phyloP scores from a whole-genome alignment of 1,139 yeast genomes.

The Chernovozyma sophiae-reginae region DNA sequence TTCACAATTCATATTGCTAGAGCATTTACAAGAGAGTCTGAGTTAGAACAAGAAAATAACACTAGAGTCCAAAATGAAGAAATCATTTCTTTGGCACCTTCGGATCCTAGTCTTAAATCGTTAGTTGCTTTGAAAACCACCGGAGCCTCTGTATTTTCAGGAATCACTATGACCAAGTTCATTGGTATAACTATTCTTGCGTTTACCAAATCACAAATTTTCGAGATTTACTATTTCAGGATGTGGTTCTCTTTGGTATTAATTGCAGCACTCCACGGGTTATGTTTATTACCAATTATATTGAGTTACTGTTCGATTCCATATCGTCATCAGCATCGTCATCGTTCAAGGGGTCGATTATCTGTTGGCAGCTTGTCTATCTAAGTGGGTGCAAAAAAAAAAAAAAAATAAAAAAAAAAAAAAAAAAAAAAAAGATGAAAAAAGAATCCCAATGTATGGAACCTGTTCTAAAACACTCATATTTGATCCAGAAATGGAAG shows the following conservation, averaged over 20 bases:
- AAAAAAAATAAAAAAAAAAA: neutral
- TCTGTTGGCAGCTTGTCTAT: too few species aligned
- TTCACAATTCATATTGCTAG: conserved; percentile 85
- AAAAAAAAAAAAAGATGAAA: too few species aligned
- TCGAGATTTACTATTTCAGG: conserved; percentile 86
- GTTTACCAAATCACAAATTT: conserved; percentile 80
- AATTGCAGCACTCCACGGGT: conserved; percentile 73
- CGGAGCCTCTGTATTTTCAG: conserved; percentile 86
- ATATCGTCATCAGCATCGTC: neutral
- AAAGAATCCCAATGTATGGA: too few species aligned
- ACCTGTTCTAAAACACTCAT: too few species aligned
- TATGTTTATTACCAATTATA: conserved; percentile 72
- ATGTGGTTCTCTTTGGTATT: conserved; percentile 90
- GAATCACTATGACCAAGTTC: conserved; percentile 84
- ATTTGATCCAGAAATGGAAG: too few species aligned
- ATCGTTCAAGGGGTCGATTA: neutral
- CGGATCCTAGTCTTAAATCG: conserved; percentile 29
- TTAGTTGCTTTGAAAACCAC: conserved; percentile 64
- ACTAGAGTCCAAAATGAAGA: neutral
- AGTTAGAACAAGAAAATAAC: conserved; percentile 9
- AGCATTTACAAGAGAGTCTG: conserved; percentile 47
- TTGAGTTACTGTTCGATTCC: conserved; percentile 37
- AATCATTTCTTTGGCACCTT: conserved; percentile 1
- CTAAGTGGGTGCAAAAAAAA: conserved; percentile 1
- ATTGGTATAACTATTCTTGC: conserved; percentile 86